Conservation (phyloP, 345 rosid genomes). For the Gossypium arboreum region DNA sequence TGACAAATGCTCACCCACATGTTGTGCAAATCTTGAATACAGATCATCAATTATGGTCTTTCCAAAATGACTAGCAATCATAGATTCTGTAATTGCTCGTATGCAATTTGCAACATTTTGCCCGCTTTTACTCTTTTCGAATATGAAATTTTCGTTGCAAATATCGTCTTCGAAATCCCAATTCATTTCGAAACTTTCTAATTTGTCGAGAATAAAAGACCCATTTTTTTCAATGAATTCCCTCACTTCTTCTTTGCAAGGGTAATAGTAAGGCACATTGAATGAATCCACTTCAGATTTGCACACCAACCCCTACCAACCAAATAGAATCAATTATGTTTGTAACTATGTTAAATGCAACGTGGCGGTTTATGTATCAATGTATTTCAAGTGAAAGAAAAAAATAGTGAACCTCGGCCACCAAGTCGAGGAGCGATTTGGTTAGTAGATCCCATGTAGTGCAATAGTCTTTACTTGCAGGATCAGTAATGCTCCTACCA, state of each 20-base stretch:
- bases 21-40: not conserved
- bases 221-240: not conserved
- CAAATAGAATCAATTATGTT: not conserved
- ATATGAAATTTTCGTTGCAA: not conserved
- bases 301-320: not conserved
- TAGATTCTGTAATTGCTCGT: conserved; percentile 14
- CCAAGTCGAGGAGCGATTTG: conserved; percentile 29
- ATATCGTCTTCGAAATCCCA: not conserved
- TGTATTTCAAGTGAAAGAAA: not conserved
- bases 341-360: too few relatives aligned
- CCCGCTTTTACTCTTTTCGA: not conserved
- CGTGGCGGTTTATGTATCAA: too few relatives aligned
- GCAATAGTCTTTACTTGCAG: conserved; percentile 13
- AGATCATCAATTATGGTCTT: conserved; percentile 16
- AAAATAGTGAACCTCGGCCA: not conserved
- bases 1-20: not conserved
- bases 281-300: not conserved
- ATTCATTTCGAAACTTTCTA: conserved; percentile 20
- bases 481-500: conserved; percentile 34
- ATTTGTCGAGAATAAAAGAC: conserved; percentile 6
- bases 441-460: conserved; percentile 26
- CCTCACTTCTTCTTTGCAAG: not conserved
- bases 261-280: not conserved
- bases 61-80: conserved; percentile 22
- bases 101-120: conserved; percentile 9